Conservation (phyloP, 2,329 filamentous ascomycete genomes). For the Aspergillus novoparasiticus region DNA sequence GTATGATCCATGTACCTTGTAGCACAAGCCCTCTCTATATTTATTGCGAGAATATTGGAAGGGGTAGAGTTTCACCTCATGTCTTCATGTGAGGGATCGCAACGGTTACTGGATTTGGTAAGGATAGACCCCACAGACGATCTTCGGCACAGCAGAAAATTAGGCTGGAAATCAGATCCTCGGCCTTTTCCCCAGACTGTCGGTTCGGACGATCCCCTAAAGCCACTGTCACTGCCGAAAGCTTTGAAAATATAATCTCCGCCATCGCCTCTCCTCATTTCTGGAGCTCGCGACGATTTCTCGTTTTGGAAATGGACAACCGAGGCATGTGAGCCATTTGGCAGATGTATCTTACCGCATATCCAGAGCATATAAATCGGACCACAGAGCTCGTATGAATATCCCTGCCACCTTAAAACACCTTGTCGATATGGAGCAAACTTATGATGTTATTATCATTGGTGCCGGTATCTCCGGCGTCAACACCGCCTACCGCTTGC, state of each 20-base stretch:
- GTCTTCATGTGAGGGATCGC: conserved; percentile 16
- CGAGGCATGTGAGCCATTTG: conserved; percentile 26
- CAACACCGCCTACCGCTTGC: conserved; percentile 72
- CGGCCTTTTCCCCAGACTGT: conserved; percentile 2
- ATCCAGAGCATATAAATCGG: background rate
- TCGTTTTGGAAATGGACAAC: conserved; percentile 17
- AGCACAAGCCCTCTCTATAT: background rate
- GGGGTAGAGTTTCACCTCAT: background rate
- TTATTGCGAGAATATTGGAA: background rate
- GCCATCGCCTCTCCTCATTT: background rate
- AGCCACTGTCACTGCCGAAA: background rate
- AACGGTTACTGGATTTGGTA: conserved; percentile 21
- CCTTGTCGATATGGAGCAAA: conserved; percentile 3
- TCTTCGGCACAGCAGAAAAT: background rate
- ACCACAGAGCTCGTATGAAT: background rate
- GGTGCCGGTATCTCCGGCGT: conserved; percentile 77
- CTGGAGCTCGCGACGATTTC: conserved; percentile 10
- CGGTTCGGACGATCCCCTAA: background rate
- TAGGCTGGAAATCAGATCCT: background rate
- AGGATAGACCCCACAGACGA: conserved; percentile 9
- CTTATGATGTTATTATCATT: conserved; percentile 64
- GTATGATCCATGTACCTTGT: background rate
- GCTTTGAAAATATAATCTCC: background rate
- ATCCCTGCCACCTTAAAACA: background rate
- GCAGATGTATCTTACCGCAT: background rate